Evolutionary conservation across 2,329 filamentous ascomycete genomes (phyloP).

Genomic region (Phialemoniopsis sp.): DNA sequence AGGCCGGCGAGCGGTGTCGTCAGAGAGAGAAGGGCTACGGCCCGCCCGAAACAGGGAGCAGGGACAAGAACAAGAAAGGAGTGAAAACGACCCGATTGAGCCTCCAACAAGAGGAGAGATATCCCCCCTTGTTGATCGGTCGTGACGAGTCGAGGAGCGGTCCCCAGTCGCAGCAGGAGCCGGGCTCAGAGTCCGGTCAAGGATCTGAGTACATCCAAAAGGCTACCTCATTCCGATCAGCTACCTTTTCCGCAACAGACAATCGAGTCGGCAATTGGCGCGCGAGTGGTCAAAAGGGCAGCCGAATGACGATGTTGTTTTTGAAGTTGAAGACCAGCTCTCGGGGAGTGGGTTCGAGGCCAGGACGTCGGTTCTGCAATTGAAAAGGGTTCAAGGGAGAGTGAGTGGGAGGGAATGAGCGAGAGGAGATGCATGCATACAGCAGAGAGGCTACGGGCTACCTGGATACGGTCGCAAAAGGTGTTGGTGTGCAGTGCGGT

Average conservation of each 20-base stretch:
- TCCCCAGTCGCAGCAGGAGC: constrained; percentile 3
- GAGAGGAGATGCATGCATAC: no score
- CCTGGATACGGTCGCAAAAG: no score
- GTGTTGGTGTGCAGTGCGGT: no score
- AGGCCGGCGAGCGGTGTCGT: constrained; percentile 1
- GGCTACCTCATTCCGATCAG: constrained; percentile 54
- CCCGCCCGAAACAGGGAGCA: no score
- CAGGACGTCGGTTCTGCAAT: not conserved
- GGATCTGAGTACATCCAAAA: constrained; percentile 53
- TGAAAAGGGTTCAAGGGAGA: no score
- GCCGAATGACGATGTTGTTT: no score
- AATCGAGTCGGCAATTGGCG: constrained; percentile 10
- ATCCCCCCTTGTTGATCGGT: not conserved
- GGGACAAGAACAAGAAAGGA: not conserved
- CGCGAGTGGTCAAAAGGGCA: no score
- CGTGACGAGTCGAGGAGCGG: not conserved
- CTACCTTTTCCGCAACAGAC: constrained; percentile 10
- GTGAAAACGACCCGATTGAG: not conserved
- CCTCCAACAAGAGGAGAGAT: constrained; percentile 3
- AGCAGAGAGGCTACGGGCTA: no score
- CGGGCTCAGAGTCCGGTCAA: constrained; percentile 51
- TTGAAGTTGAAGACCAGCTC: not conserved
- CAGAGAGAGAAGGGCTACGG: no score
- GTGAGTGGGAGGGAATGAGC: no score
- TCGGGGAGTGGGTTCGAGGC: constrained; percentile 3